These are phyloP conservation scores for Lasiodiplodia hormozganensis DNA, from an alignment of 2,329 filamentous ascomycete species.

Conservation along the genomic window DNA sequence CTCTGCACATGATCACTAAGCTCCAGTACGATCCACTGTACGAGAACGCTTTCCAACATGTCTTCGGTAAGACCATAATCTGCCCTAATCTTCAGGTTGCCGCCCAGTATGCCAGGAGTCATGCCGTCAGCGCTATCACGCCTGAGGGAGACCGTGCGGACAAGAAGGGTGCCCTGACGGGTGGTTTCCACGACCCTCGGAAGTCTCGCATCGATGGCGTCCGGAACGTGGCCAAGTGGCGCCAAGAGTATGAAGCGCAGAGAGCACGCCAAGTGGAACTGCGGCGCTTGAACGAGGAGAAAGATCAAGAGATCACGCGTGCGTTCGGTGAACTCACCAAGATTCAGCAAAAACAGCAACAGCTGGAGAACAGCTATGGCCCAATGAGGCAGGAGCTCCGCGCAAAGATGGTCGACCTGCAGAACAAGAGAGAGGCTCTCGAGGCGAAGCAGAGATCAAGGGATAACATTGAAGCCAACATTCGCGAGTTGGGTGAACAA, in stretches of 20 bases:
- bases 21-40: slow-evolving; percentile 78
- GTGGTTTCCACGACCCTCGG: slow-evolving; percentile 88
- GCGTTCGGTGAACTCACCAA: slow-evolving; percentile 87
- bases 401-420: slow-evolving; percentile 75
- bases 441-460: slow-evolving; percentile 71
- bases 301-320: slow-evolving; percentile 87
- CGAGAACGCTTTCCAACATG: slow-evolving; percentile 88
- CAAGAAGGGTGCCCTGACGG: slow-evolving; percentile 93
- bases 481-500: slow-evolving; percentile 69
- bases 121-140: slow-evolving; percentile 91
- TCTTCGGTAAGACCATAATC: slow-evolving; percentile 94
- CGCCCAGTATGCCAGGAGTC: slow-evolving; percentile 88
- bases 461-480: slow-evolving; percentile 71
- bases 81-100: slow-evolving; percentile 89
- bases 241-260: slow-evolving; percentile 75
- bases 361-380: slow-evolving; percentile 82
- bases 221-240: slow-evolving; percentile 74
- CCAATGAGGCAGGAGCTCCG: slow-evolving; percentile 79
- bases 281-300: slow-evolving; percentile 71
- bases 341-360: slow-evolving; percentile 76
- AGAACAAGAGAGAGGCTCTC: slow-evolving; percentile 74
- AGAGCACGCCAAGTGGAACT: slow-evolving; percentile 70
- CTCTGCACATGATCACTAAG: slow-evolving; percentile 84
- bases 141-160: slow-evolving; percentile 94
- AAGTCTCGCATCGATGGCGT: slow-evolving; percentile 89